These are phyloP conservation scores for Geotrichum ghanense DNA, from an alignment of 805 yeast species.

Conservation along the genomic window DNA sequence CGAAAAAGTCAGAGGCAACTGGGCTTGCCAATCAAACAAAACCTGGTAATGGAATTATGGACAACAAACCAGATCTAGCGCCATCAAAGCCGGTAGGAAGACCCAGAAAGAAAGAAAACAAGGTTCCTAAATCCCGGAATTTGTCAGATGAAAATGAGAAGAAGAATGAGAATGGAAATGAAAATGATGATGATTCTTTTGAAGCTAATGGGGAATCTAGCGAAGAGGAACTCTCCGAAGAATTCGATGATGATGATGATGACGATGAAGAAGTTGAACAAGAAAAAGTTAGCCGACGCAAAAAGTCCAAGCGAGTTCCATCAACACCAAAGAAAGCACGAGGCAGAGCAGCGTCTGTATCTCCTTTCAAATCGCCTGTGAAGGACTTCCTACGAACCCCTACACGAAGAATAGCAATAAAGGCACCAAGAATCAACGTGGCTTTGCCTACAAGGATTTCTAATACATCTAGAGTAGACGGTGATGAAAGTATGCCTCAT, in stretches of 20 bases:
- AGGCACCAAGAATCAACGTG: background rate
- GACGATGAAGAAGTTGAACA: background rate
- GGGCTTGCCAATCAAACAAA: background rate
- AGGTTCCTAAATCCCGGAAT: too few relatives aligned
- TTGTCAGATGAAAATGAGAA: too few relatives aligned
- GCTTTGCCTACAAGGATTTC: background rate
- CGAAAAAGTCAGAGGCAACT: background rate
- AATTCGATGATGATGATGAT: background rate
- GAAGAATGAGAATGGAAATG: background rate
- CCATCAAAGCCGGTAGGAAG: background rate
- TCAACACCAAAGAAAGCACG: background rate
- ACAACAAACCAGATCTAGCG: background rate
- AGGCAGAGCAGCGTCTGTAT: background rate
- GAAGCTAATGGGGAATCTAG: background rate
- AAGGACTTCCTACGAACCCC: background rate
- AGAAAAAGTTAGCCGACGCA: background rate
- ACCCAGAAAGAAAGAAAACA: too few relatives aligned
- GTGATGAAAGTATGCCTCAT: slow-evolving; percentile 13
- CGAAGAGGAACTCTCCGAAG: background rate
- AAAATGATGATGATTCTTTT: background rate
- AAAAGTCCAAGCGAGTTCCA: background rate
- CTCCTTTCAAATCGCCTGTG: background rate
- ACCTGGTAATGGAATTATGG: background rate
- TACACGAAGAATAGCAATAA: background rate
- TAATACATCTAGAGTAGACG: background rate